Evolutionary conservation across 306 rosid species (phyloP), one percentile per base, ranked within the genome.

Genomic region (Quercus dentata): DNA sequence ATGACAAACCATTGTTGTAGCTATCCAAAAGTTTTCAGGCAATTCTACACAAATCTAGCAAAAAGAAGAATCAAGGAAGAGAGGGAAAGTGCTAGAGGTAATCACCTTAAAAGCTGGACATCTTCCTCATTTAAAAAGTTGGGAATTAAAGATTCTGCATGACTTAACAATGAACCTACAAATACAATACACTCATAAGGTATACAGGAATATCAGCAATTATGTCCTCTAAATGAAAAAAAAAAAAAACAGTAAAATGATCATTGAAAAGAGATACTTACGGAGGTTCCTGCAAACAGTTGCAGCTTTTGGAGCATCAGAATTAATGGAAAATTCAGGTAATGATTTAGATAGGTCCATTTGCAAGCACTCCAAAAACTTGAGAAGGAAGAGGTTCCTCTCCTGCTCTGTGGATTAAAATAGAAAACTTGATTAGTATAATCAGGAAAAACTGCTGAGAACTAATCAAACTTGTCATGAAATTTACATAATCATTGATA

Each of bases 141-240:
- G 61, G 99, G 99, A 90, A 91, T 90, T 80, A 95, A 88, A 64
- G 99, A 95, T 85, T 95, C 97, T 55, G 98, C 97, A 79, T 95
- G 98, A 78, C 87, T 90, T 87, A 92, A 80, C 91, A 95, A 85
- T 20, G 98, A 95, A 78, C 97, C 99, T 95, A 78, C 89, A 92
- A 57, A 84, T 56, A 68, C 56, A 83, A 79, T 80, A 59, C 71
- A 85, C 59, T 56, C 33, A 71, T 85, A 54, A 85, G 80, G 84
- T 77, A 79, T 78, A 80, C 61, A 75, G 74, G 49, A 25, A 75
- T 52, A 75, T 65, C 59, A 57, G 62, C 49, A 72, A 21, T 69
- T 63, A 75, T 74, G 57, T 81, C 65, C 21, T 64, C 54, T 69
- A 68, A 14, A 64, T 19, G 38, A 56, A 13, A 69, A 17, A 28